Percentiles rank a stretch among this genome's conserved stretches.
phyloP scores from a whole-genome alignment of 768 basidiomycete species.

The Termitomyces sp. region DNA sequence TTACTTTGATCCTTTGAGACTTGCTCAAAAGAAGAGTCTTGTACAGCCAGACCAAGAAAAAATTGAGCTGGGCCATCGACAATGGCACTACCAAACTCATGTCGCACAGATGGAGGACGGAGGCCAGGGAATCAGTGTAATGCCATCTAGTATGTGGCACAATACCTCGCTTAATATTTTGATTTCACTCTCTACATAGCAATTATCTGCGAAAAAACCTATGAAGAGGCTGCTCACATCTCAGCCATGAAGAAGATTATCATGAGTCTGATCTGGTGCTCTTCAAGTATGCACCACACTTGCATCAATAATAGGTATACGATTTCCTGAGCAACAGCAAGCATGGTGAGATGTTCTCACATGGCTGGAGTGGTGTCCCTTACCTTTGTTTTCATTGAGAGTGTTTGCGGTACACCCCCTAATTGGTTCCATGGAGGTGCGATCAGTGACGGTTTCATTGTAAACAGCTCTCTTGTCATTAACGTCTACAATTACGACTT shows the following conservation, averaged over 20 bases:
- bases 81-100: conserved; percentile 91
- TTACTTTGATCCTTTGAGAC: conserved; percentile 40
- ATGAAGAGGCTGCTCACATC: conserved; percentile 82
- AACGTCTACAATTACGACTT: conserved; percentile 95
- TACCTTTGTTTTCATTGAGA: conserved; percentile 95
- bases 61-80: conserved; percentile 89
- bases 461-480: conserved; percentile 81
- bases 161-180: conserved; percentile 17
- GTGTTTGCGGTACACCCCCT: conserved; percentile 86
- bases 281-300: conserved; percentile 77
- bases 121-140: conserved; percentile 60
- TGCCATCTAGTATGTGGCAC: conserved; percentile 67
- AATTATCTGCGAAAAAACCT: conserved; percentile 62
- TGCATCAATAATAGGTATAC: conserved; percentile 53
- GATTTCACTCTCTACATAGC: conserved; percentile 27
- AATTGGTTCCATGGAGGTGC: conserved; percentile 78
- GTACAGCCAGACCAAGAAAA: conserved; percentile 93
- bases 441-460: conserved; percentile 64
- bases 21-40: conserved; percentile 85
- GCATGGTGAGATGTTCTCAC: conserved; percentile 92
- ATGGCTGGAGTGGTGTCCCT: conserved; percentile 97
- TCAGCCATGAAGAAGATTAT: conserved; percentile 85
- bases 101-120: conserved; percentile 74
- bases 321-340: conserved; percentile 86
- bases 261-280: conserved; percentile 90